Percentiles rank a stretch among this genome's conserved stretches.
Conservation (phyloP, 371 early-diverging fungal species). For the Mortierella sp. region DNA sequence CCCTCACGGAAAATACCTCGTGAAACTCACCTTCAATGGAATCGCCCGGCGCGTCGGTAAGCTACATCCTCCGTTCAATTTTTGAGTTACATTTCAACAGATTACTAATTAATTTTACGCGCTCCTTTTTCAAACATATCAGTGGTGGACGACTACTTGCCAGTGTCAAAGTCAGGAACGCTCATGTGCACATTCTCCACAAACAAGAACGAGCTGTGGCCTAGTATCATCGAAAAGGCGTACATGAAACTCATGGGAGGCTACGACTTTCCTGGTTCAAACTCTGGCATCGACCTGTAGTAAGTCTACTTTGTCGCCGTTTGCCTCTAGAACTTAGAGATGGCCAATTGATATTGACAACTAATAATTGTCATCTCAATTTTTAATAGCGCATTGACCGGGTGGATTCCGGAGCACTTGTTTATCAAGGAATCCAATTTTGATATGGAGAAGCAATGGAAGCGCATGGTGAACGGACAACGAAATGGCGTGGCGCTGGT, state of each 20-base stretch:
- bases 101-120: not conserved
- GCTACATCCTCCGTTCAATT: not conserved
- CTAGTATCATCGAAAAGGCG: constrained; percentile 93
- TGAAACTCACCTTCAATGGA: constrained; percentile 89
- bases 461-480: constrained; percentile 75
- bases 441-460: constrained; percentile 80
- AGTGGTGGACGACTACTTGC: constrained; percentile 92
- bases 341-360: not conserved
- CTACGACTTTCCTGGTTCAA: constrained; percentile 94
- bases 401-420: constrained; percentile 94
- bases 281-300: constrained; percentile 92
- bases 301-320: constrained; percentile 44
- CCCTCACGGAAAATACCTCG: constrained; percentile 89
- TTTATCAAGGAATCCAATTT: constrained; percentile 84
- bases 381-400: constrained; percentile 78
- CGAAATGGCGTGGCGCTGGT: constrained; percentile 77
- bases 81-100: not conserved
- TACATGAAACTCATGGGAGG: constrained; percentile 96
- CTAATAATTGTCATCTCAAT: not conserved
- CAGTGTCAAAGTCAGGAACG: constrained; percentile 79
- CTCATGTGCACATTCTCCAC: constrained; percentile 90
- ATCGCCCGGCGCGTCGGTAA: constrained; percentile 81
- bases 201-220: constrained; percentile 85
- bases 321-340: not conserved
- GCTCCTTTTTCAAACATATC: not conserved